phyloP scores from a whole-genome alignment of 2,329 filamentous ascomycete species.

The Bipolaris zeicola region DNA sequence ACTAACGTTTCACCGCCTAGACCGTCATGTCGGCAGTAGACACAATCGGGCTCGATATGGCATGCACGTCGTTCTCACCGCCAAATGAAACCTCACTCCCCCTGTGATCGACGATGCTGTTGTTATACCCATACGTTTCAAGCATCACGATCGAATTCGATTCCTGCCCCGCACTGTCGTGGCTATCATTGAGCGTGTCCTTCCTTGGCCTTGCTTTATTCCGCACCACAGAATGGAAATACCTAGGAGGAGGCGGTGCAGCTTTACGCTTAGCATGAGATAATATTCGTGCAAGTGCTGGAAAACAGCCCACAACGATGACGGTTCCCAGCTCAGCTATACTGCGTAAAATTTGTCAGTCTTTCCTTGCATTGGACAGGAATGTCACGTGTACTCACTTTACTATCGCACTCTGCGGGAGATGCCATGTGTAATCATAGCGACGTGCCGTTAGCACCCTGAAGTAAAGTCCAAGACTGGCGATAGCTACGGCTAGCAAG shows the following conservation, averaged over 20 bases:
- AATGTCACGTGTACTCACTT: not conserved
- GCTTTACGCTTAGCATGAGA: not conserved
- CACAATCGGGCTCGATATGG: not conserved
- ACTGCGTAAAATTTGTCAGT: not conserved
- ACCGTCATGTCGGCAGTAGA: not conserved
- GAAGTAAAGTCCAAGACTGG: not conserved
- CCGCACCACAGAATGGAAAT: not conserved
- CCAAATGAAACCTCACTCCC: not conserved
- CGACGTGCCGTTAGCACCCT: not conserved
- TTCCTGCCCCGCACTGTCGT: not conserved
- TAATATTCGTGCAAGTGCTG: not conserved
- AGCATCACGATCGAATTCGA: not conserved
- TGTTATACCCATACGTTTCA: not conserved
- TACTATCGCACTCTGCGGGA: not conserved
- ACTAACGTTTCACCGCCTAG: not conserved
- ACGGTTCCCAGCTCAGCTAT: not conserved
- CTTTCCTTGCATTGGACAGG: not conserved
- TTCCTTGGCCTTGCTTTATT: not conserved
- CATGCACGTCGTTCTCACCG: not conserved
- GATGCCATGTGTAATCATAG: not conserved
- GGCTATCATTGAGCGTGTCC: not conserved
- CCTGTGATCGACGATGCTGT: not conserved
- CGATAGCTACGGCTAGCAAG: not conserved
- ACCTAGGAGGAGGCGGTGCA: not conserved
- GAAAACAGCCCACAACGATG: slow-evolving; percentile 2